Percentiles rank a stretch among this genome's conserved stretches.
Evolutionary conservation across 139 green algal genomes (phyloP).

Genomic region (Chlorella ohadii): DNA sequence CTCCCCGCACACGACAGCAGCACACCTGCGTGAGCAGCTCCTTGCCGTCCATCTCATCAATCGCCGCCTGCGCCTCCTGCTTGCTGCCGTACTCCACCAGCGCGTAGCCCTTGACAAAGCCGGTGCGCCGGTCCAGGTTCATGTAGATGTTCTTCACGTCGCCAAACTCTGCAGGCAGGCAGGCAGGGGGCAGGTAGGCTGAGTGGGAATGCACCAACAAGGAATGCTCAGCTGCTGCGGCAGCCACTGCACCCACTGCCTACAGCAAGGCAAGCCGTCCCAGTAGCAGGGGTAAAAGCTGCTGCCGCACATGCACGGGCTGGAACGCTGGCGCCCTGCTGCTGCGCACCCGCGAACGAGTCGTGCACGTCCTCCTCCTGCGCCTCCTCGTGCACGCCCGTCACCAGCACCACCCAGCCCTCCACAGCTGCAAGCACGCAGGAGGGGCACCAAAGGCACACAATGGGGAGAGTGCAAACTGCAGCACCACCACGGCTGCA

Average conservation of each 20-base stretch:
- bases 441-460: neutral
- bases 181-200: neutral
- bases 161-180: slow-evolving; percentile 75
- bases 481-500: too few relatives aligned
- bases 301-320: too few relatives aligned
- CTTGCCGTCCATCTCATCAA: slow-evolving; percentile 85
- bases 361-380: slow-evolving; percentile 95
- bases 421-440: slow-evolving; percentile 84
- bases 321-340: too few relatives aligned
- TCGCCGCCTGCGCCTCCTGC: slow-evolving; percentile 87
- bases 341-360: slow-evolving; percentile 65
- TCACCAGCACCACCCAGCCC: slow-evolving; percentile 95
- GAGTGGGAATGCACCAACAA: too few relatives aligned
- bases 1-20: too few relatives aligned
- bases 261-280: too few relatives aligned
- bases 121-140: slow-evolving; percentile 95
- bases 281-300: too few relatives aligned
- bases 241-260: too few relatives aligned
- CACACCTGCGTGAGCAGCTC: slow-evolving; percentile 79
- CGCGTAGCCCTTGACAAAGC: slow-evolving; percentile 76
- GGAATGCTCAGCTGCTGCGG: too few relatives aligned
- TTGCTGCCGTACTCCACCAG: slow-evolving; percentile 93
- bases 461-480: neutral
- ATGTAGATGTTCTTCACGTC: slow-evolving; percentile 97
- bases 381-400: slow-evolving; percentile 94